Conservation (phyloP, 225 moss, liverwort and hornwort species). For the Bryoerythrophyllum caledonicum region DNA sequence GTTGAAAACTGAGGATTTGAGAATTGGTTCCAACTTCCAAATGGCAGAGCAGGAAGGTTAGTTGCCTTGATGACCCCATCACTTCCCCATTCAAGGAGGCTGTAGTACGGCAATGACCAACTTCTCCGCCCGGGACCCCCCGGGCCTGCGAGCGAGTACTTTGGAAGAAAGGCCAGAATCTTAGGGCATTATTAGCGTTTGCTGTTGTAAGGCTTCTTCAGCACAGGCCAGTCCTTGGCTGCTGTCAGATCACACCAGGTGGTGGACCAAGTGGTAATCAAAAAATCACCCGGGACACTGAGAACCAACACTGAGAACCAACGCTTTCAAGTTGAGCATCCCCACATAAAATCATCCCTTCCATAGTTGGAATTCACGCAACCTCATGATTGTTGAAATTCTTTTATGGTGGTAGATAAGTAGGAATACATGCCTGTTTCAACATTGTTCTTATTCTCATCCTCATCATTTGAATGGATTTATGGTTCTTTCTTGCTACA, state of each 20-base stretch:
- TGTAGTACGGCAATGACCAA: conserved; percentile 7
- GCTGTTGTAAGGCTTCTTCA: background rate
- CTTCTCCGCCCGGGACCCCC: background rate
- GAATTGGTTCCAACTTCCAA: background rate
- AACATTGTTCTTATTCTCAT: no score
- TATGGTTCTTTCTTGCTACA: no score
- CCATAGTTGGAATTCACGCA: no score
- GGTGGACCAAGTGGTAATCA: conserved; percentile 12
- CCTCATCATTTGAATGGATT: no score
- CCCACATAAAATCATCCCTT: no score
- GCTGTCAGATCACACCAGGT: background rate
- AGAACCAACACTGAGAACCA: no score
- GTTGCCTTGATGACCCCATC: conserved; percentile 18
- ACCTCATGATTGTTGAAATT: no score
- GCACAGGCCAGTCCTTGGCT: background rate
- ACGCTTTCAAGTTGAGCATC: background rate
- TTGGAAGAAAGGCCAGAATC: conserved; percentile 23
- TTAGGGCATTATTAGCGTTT: conserved; percentile 7
- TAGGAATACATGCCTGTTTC: no score
- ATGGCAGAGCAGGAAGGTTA: background rate
- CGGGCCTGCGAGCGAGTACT: background rate
- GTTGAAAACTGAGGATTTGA: background rate
- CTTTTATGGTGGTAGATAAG: no score
- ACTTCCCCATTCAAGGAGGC: background rate
- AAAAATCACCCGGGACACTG: background rate